These are phyloP conservation scores for Scorias spongiosa DNA, from an alignment of 2,329 filamentous ascomycete species.

Conservation along the genomic window DNA sequence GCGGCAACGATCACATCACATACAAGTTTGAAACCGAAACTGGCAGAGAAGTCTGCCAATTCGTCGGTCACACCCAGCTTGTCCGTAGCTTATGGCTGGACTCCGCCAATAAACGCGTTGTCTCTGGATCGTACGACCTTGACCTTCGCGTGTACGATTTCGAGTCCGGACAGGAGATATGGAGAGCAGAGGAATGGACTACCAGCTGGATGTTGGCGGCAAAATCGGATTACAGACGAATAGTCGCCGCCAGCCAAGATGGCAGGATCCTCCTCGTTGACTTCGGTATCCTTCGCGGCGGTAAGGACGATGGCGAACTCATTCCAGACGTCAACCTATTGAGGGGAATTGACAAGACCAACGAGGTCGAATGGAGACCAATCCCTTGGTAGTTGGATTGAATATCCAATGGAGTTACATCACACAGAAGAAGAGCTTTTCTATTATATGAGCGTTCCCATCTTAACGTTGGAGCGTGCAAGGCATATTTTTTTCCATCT, in stretches of 20 bases:
- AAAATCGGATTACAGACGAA: constrained; percentile 87
- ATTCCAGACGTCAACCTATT: constrained; percentile 39
- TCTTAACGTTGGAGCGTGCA: no score
- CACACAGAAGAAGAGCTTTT: no score
- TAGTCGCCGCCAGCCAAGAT: constrained; percentile 90
- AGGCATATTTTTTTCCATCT: no score
- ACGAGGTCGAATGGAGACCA: background rate
- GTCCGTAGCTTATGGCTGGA: constrained; percentile 88
- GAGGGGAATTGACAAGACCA: background rate
- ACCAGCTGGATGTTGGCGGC: constrained; percentile 92
- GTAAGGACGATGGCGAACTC: constrained; percentile 24
- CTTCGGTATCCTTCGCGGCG: constrained; percentile 43
- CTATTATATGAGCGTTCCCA: no score
- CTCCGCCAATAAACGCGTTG: constrained; percentile 65
- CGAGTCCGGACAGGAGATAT: constrained; percentile 58
- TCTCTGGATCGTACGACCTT: constrained; percentile 88
- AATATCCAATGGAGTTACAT: no score
- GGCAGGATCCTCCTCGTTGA: constrained; percentile 87
- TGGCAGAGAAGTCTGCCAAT: constrained; percentile 65
- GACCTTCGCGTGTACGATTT: constrained; percentile 93
- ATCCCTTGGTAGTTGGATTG: background rate
- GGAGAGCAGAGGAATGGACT: constrained; percentile 89
- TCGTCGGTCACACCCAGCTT: constrained; percentile 69
- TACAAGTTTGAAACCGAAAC: constrained; percentile 93
- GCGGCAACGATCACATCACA: constrained; percentile 88